These are phyloP conservation scores for Sphagnum magellanicum DNA, from an alignment of 228 moss, liverwort and hornwort genomes.

Conservation along the genomic window DNA sequence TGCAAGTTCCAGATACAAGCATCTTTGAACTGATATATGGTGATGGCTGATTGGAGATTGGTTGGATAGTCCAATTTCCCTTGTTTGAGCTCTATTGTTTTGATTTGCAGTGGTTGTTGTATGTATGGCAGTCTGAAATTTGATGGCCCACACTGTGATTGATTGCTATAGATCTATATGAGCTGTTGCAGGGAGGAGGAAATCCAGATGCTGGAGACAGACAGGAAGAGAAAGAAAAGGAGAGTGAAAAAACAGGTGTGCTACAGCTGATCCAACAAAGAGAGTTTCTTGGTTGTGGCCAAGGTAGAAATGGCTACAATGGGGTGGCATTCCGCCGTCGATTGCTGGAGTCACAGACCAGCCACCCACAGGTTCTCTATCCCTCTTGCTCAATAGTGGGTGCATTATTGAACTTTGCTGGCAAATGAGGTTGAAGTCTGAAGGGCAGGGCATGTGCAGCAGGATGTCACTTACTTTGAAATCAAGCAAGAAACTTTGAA, in stretches of 20 bases:
- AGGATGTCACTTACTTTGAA: background rate
- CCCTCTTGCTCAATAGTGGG: background rate
- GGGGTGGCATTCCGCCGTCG: slow-evolving; percentile 48
- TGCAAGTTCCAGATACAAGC: too few relatives aligned
- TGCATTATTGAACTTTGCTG: background rate
- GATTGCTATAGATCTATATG: too few relatives aligned
- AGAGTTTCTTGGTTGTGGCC: slow-evolving; percentile 26
- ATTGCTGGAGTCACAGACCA: slow-evolving; percentile 50
- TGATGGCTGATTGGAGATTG: too few relatives aligned
- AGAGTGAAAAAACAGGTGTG: slow-evolving; percentile 23
- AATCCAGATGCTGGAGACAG: slow-evolving; percentile 17
- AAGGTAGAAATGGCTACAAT: slow-evolving; percentile 18
- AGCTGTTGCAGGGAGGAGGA: slow-evolving; percentile 16
- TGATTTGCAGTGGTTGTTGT: too few relatives aligned
- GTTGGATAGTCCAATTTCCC: too few relatives aligned
- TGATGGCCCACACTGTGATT: too few relatives aligned
- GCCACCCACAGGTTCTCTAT: slow-evolving; percentile 55
- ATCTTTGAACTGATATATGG: too few relatives aligned
- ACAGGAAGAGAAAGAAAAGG: slow-evolving; percentile 19
- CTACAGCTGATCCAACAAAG: slow-evolving; percentile 39
- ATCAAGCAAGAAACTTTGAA: background rate
- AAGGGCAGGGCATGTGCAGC: background rate
- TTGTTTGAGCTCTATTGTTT: too few relatives aligned
- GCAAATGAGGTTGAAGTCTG: too few relatives aligned
- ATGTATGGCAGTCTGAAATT: too few relatives aligned